Evolutionary conservation across 352 stramenopile species (phyloP).

Genomic region (Pythium folliculosum): DNA sequence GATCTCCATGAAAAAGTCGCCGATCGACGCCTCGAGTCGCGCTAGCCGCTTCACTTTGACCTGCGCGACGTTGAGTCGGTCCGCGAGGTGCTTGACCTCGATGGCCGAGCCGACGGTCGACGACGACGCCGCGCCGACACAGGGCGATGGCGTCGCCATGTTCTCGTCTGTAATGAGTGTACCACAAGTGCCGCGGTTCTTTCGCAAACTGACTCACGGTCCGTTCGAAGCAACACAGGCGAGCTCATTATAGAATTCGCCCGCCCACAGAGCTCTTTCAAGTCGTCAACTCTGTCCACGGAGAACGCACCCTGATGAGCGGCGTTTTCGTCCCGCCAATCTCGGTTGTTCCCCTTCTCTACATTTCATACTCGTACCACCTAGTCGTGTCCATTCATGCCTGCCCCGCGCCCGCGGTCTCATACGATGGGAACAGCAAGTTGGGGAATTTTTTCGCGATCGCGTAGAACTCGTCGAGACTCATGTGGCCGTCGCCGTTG

Average conservation of each 20-base stretch:
- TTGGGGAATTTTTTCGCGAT: slow-evolving; percentile 91
- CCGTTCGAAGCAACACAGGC: neutral
- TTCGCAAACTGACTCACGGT: neutral
- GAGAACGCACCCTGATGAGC: neutral
- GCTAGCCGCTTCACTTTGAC: slow-evolving; percentile 66
- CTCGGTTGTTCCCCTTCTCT: neutral
- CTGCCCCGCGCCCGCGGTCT: slow-evolving; percentile 17
- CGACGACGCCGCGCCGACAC: neutral
- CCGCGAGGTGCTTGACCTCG: slow-evolving; percentile 61
- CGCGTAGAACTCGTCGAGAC: slow-evolving; percentile 83
- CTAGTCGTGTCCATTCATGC: neutral
- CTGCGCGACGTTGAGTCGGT: slow-evolving; percentile 62
- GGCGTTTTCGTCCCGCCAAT: neutral
- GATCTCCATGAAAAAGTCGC: slow-evolving; percentile 76
- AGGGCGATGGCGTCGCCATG: slow-evolving; percentile 1
- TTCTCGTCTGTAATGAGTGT: neutral
- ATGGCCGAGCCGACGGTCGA: neutral
- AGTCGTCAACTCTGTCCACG: too few species aligned
- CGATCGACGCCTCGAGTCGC: slow-evolving; percentile 62
- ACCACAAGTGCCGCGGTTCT: neutral
- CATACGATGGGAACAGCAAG: slow-evolving; percentile 82
- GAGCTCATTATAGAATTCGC: neutral
- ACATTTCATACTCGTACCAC: too few species aligned
- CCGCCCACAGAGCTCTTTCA: too few species aligned
- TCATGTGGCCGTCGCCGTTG: slow-evolving; percentile 77